Evolutionary conservation across 1,139 yeast genomes (phyloP).

Genomic region (Tardiomyces digboiensis): DNA sequence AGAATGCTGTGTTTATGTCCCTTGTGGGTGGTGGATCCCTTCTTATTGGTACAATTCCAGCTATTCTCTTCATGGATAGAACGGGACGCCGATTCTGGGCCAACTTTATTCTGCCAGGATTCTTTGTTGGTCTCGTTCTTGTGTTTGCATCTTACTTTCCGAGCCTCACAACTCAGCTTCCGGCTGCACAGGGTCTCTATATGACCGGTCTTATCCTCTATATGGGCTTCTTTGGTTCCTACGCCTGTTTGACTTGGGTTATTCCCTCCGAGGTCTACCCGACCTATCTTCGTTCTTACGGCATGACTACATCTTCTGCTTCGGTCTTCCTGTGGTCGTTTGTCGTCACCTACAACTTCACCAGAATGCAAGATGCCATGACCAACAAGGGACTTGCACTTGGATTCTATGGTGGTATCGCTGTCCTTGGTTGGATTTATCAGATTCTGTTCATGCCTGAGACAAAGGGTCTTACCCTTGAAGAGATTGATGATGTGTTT

Average conservation of each 20-base stretch:
- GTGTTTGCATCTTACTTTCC: conserved; percentile 62
- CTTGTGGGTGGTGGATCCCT: conserved; percentile 84
- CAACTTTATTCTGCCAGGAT: conserved; percentile 49
- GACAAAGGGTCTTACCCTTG: conserved; percentile 31
- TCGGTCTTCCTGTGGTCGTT: conserved; percentile 84
- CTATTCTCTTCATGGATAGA: conserved; percentile 70
- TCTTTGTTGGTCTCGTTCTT: conserved; percentile 58
- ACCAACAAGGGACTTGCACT: conserved; percentile 70
- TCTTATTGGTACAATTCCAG: conserved; percentile 76
- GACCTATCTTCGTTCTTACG: conserved; percentile 72
- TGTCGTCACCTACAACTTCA: conserved; percentile 77
- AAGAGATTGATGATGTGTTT: conserved; percentile 36
- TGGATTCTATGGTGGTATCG: conserved; percentile 88
- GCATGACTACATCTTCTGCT: conserved; percentile 60
- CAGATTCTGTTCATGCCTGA: conserved; percentile 37
- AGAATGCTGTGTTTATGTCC: conserved; percentile 63
- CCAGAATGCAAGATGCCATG: conserved; percentile 54
- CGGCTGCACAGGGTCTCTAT: conserved; percentile 56
- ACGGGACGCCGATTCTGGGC: conserved; percentile 56
- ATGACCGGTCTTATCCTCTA: conserved; percentile 66
- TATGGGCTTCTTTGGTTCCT: conserved; percentile 68
- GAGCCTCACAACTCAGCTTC: conserved; percentile 16
- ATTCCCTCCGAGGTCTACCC: conserved; percentile 69
- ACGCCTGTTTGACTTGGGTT: conserved; percentile 31
- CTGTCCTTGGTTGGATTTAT: conserved; percentile 47